Conservation (phyloP, 352 stramenopile genomes). For the Peronosclerospora sorghi region DNA sequence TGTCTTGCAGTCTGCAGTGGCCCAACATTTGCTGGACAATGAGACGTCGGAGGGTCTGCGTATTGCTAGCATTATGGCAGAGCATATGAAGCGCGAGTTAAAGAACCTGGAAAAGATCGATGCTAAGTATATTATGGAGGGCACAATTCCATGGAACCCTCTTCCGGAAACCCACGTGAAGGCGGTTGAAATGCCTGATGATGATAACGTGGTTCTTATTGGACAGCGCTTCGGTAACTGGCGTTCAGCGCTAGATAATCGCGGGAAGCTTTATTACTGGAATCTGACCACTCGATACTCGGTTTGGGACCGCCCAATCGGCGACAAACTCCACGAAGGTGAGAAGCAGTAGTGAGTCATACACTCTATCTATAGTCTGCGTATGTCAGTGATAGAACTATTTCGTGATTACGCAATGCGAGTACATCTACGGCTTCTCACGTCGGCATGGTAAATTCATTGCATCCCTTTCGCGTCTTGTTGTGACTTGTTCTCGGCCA, state of each 20-base stretch:
- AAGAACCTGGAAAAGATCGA: conserved; percentile 74
- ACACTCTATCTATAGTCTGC: conserved; percentile 1
- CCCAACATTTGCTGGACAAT: conserved; percentile 67
- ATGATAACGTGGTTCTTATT: conserved; percentile 63
- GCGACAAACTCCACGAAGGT: conserved; percentile 44
- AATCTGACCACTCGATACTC: conserved; percentile 77
- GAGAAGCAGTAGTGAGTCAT: conserved; percentile 24
- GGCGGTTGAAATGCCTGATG: conserved; percentile 6
- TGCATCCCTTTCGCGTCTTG: too few species aligned
- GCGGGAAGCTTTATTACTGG: conserved; percentile 84
- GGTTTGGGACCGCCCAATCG: conserved; percentile 61
- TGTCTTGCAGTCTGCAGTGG: conserved; percentile 46
- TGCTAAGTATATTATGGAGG: conserved; percentile 52
- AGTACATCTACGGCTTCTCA: too few species aligned
- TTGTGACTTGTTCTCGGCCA: conserved; percentile 11
- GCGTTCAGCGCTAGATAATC: conserved; percentile 74
- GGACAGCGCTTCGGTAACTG: conserved; percentile 79
- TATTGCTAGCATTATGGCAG: conserved; percentile 41
- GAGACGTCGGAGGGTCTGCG: conserved; percentile 46
- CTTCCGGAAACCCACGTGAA: conserved; percentile 23
- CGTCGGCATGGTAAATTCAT: too few species aligned
- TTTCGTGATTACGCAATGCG: too few species aligned
- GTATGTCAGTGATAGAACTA: too few species aligned
- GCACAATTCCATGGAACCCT: conserved; percentile 63
- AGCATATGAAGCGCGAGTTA: conserved; percentile 72